Conservation (phyloP, 805 yeast genomes). For the Starmerella etchellsii region DNA sequence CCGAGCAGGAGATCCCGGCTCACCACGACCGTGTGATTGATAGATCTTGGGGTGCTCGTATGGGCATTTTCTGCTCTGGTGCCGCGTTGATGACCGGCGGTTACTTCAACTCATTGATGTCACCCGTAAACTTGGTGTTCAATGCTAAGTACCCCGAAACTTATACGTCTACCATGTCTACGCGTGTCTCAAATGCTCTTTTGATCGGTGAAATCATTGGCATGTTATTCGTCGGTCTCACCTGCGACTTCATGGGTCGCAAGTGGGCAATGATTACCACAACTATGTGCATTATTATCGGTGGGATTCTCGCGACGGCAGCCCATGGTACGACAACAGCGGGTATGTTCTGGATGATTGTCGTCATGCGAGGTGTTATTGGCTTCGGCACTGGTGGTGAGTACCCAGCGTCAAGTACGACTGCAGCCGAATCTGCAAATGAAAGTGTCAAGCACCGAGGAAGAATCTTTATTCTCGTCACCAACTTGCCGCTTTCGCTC, state of each 20-base stretch:
- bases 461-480: conserved; percentile 55
- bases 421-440: conserved; percentile 67
- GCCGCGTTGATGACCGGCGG: conserved; percentile 69
- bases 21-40: conserved; percentile 7
- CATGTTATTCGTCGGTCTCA: conserved; percentile 49
- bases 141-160: conserved; percentile 26
- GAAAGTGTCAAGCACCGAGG: conserved; percentile 33
- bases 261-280: conserved; percentile 55
- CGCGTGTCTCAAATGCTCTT: conserved; percentile 57
- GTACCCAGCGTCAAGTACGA: conserved; percentile 54
- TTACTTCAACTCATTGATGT: conserved; percentile 62
- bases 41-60: conserved; percentile 14
- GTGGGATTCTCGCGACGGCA: conserved; percentile 56
- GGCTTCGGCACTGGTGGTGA: conserved; percentile 76
- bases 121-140: conserved; percentile 51
- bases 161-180: conserved; percentile 37
- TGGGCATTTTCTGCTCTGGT: conserved; percentile 51
- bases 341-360: conserved; percentile 69
- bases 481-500: conserved; percentile 61
- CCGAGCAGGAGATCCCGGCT: not conserved
- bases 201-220: conserved; percentile 61
- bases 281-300: conserved; percentile 47
- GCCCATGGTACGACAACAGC: conserved; percentile 45
- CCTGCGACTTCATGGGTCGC: conserved; percentile 55
- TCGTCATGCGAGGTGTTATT: conserved; percentile 58